Conservation (phyloP, 1,284 basidiomycete species). For the Heterobasidion parviporum region DNA sequence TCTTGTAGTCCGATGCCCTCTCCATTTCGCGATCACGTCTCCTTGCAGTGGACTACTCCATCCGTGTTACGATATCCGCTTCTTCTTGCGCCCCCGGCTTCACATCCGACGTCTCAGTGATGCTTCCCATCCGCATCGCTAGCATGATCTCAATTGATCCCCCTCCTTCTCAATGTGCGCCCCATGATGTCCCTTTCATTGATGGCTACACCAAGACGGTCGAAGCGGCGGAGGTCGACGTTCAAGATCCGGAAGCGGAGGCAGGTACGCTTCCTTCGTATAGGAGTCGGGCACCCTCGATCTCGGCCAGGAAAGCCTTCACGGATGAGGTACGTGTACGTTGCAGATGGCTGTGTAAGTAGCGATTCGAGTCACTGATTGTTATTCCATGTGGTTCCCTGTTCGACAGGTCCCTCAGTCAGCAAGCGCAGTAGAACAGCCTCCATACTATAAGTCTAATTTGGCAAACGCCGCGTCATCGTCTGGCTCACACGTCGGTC, state of each 20-base stretch:
- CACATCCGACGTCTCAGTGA: slow-evolving; percentile 56
- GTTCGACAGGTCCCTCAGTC: background rate
- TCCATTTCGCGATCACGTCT: slow-evolving; percentile 70
- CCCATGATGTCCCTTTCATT: background rate
- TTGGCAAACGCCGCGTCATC: background rate
- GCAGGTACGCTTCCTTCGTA: slow-evolving; percentile 5
- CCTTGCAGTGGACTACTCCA: slow-evolving; percentile 72
- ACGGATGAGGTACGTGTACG: background rate
- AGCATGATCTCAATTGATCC: slow-evolving; percentile 80
- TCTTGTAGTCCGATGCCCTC: slow-evolving; percentile 57
- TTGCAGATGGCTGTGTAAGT: background rate
- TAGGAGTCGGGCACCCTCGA: background rate
- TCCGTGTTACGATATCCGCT: slow-evolving; percentile 63
- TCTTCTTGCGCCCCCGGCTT: slow-evolving; percentile 34
- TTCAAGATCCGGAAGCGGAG: background rate
- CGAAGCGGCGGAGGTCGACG: background rate
- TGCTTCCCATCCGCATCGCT: slow-evolving; percentile 67
- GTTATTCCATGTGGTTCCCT: background rate
- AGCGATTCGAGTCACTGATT: background rate
- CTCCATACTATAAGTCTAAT: background rate
- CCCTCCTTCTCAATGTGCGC: slow-evolving; percentile 30
- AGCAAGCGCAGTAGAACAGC: background rate
- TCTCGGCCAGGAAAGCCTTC: background rate
- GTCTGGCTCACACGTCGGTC: background rate
- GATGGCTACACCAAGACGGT: background rate